Percentiles rank a stretch among this genome's conserved stretches.
These are phyloP conservation scores for Pseudocercospora fuligena DNA, from an alignment of 2,329 filamentous ascomycete genomes.

Conservation along the genomic window DNA sequence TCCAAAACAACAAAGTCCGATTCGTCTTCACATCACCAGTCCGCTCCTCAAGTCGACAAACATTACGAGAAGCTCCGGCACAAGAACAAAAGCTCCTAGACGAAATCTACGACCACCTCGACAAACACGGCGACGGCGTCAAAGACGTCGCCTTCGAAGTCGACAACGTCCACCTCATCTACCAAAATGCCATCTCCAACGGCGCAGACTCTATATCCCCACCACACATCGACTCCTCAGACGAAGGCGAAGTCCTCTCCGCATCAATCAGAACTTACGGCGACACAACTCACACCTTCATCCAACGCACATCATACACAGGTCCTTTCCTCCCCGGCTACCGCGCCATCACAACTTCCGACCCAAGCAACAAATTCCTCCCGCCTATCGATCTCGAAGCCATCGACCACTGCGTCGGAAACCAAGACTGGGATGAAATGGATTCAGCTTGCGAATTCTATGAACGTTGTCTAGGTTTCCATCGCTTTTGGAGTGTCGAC, in stretches of 20 bases:
- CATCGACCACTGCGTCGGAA: slow-evolving; percentile 97
- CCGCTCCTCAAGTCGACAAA: slow-evolving; percentile 50
- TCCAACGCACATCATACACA: slow-evolving; percentile 71
- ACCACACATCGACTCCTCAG: slow-evolving; percentile 58
- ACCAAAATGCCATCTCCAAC: slow-evolving; percentile 69
- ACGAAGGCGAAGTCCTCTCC: slow-evolving; percentile 70
- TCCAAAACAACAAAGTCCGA: slow-evolving; percentile 74
- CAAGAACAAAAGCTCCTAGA: slow-evolving; percentile 69
- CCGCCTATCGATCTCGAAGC: slow-evolving; percentile 70
- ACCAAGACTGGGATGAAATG: slow-evolving; percentile 95
- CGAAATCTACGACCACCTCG: slow-evolving; percentile 81
- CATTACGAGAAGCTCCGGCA: slow-evolving; percentile 34
- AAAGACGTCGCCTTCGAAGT: slow-evolving; percentile 97
- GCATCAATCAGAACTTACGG: slow-evolving; percentile 91
- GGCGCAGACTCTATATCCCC: slow-evolving; percentile 66
- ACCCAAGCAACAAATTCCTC: slow-evolving; percentile 57
- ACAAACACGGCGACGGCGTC: slow-evolving; percentile 88
- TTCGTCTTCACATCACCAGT: slow-evolving; percentile 86
- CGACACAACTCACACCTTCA: slow-evolving; percentile 91
- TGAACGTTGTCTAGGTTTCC: slow-evolving; percentile 87
- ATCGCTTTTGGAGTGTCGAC: slow-evolving; percentile 97
- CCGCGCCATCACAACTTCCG: slow-evolving; percentile 53
- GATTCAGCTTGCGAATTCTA: slow-evolving; percentile 71
- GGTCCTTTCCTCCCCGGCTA: slow-evolving; percentile 86
- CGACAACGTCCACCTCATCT: slow-evolving; percentile 83